Percentiles rank a stretch among this genome's conserved stretches.
These are phyloP conservation scores for Aaosphaeria pasadenensis DNA, from an alignment of 2,329 filamentous ascomycete species.

Conservation along the genomic window DNA sequence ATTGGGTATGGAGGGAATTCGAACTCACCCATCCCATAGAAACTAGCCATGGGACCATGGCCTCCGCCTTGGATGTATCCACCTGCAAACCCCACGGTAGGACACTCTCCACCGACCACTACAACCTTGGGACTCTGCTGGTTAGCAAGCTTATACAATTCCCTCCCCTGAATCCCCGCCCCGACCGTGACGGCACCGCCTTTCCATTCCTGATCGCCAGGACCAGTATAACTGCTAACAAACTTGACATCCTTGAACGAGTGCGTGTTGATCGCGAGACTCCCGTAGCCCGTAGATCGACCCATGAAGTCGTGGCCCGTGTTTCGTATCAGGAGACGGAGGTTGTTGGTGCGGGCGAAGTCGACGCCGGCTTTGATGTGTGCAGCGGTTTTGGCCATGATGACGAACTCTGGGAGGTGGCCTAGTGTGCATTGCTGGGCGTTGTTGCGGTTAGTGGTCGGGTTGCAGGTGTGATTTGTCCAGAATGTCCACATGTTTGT, in stretches of 20 bases:
- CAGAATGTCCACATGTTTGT: slow-evolving; percentile 9
- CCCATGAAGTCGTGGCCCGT: slow-evolving; percentile 16
- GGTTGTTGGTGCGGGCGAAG: slow-evolving; percentile 7
- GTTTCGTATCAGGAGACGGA: slow-evolving; percentile 10
- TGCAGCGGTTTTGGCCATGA: slow-evolving; percentile 6
- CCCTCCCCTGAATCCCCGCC: slow-evolving; percentile 5
- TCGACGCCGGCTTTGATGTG: slow-evolving; percentile 10
- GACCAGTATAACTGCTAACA: slow-evolving; percentile 7
- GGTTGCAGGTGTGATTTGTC: slow-evolving; percentile 10
- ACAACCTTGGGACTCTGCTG: slow-evolving; percentile 5
- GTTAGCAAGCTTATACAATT: slow-evolving; percentile 4
- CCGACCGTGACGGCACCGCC: slow-evolving; percentile 11
- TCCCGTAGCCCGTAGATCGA: slow-evolving; percentile 10
- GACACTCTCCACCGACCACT: slow-evolving; percentile 13
- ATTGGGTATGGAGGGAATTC: not conserved
- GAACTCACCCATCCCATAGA: slow-evolving; percentile 14
- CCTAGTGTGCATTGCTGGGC: slow-evolving; percentile 6
- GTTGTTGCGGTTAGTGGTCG: not conserved
- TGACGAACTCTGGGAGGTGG: slow-evolving; percentile 8
- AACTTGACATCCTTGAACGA: slow-evolving; percentile 9
- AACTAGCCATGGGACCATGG: slow-evolving; percentile 29
- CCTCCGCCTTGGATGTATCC: slow-evolving; percentile 36
- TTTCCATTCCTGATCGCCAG: slow-evolving; percentile 4
- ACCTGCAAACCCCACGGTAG: slow-evolving; percentile 24
- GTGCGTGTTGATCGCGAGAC: slow-evolving; percentile 16